Evolutionary conservation across 768 basidiomycete species (phyloP), one percentile per base, ranked within the genome.

Genomic region (Pilatotrama ljubarskyi): DNA sequence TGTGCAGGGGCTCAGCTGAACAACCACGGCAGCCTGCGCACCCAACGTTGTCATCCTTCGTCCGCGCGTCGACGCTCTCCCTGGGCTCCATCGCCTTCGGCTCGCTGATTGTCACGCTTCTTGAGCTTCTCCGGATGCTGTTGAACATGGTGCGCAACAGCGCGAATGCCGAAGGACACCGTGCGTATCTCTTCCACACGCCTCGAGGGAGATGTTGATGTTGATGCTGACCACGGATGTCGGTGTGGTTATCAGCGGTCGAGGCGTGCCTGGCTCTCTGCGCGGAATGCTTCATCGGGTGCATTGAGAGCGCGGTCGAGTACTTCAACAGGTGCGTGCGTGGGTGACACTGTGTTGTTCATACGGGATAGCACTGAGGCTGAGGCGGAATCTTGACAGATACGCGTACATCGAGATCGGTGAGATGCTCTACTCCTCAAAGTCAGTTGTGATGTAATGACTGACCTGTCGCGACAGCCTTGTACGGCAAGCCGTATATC

Each of bases 81-180:
- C 80, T 95, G 32, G 93, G 91, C 8, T 91, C 89, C 1, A 90
- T 93, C 63, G 90, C 91, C 0, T 93, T 95, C 69, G 91, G 91
- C 14, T 89, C 86, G 14, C 75, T 94, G 65, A 88, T 93, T 57
- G 91, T 94, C 26, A 91, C 93, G 0, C 70, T 93, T 32, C 74
- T 94, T 41, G 91, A 93, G 61, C 69, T 91, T 15, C 58, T 92
- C 41, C 76, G 83, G 48, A 73, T 91, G 67, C 66, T 91, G 42
- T 70, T 93, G 25, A 81, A 82, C 50, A 76, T 80, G 35, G 78
- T 77, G n/a, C 75, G 82, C 61, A 80, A 86, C 64, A 84, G 80
- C 58, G 87, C 87, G 1, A 78, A 78, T 42, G 77, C 78, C 0
- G 82, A 89, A 36, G 89, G 87, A 5, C 81, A 86, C 69, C 84